These are phyloP conservation scores for Suaeda aralocaspica DNA, from an alignment of 148 eudicot species.

Conservation along the genomic window DNA sequence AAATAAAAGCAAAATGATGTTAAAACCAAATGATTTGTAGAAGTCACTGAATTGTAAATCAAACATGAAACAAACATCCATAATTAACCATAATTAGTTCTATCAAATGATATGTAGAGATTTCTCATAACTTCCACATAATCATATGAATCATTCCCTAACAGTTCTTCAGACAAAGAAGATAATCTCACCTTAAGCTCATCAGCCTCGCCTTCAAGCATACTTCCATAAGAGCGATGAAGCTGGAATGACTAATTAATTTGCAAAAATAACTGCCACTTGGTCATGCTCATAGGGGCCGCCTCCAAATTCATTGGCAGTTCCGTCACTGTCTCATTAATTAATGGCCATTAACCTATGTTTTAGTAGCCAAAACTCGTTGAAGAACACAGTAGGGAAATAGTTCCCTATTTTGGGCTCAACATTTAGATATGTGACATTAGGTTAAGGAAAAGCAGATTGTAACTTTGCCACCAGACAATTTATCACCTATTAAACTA, in stretches of 20 bases:
- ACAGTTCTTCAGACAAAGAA: background rate
- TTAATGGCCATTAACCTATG: slow-evolving; percentile 78
- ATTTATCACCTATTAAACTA: background rate
- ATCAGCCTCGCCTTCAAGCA: slow-evolving; percentile 98
- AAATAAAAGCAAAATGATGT: background rate
- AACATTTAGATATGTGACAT: slow-evolving; percentile 58
- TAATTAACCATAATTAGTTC: too few relatives aligned
- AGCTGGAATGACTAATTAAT: slow-evolving; percentile 94
- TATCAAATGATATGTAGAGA: background rate
- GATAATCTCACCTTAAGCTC: slow-evolving; percentile 76
- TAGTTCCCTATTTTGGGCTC: slow-evolving; percentile 84
- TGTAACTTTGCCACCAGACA: background rate
- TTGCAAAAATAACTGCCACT: slow-evolving; percentile 95
- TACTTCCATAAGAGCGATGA: slow-evolving; percentile 94
- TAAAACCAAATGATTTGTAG: background rate
- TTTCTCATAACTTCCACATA: background rate
- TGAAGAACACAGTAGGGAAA: slow-evolving; percentile 77
- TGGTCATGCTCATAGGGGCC: slow-evolving; percentile 95
- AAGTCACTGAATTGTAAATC: background rate
- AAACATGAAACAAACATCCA: background rate
- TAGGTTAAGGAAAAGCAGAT: slow-evolving; percentile 48
- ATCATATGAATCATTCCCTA: background rate
- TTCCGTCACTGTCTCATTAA: slow-evolving; percentile 85
- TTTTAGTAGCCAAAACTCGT: slow-evolving; percentile 94
- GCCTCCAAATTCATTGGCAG: slow-evolving; percentile 79